Conservation (phyloP, 1,139 yeast genomes). For the Candida frijolesensis region DNA sequence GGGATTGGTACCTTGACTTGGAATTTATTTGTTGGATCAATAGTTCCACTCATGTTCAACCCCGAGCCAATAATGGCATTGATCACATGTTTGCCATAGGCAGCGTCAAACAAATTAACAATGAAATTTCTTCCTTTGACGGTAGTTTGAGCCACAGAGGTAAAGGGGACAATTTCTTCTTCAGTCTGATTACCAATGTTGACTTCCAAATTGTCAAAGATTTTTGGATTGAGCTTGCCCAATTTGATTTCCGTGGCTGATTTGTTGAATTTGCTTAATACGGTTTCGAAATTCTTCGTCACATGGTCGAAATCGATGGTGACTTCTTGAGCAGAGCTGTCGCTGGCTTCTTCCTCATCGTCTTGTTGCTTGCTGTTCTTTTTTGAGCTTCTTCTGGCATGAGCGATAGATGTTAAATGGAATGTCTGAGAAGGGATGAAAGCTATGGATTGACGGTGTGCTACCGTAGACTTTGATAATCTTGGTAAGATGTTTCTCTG, state of each 20-base stretch:
- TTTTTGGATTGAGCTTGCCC: conserved; percentile 66
- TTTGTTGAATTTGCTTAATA: conserved; percentile 56
- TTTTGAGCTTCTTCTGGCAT: conserved; percentile 19
- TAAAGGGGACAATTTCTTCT: conserved; percentile 50
- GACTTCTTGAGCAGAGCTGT: conserved; percentile 13
- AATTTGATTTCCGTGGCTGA: conserved; percentile 62
- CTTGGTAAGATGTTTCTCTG: not conserved
- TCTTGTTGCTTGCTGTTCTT: conserved; percentile 20
- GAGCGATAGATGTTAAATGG: conserved; percentile 8
- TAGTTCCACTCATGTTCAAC: conserved; percentile 77
- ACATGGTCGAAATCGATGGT: conserved; percentile 43
- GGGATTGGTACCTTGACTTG: conserved; percentile 76
- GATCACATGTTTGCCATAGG: conserved; percentile 64
- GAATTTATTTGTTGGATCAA: conserved; percentile 71
- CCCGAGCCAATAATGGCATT: conserved; percentile 70
- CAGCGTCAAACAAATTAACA: conserved; percentile 84
- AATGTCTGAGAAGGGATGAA: not conserved
- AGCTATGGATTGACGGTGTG: not conserved
- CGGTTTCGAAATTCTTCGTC: conserved; percentile 47
- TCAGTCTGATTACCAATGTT: conserved; percentile 30
- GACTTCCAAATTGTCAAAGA: conserved; percentile 64
- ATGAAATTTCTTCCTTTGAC: conserved; percentile 69
- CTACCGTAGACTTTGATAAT: not conserved
- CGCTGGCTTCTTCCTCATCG: conserved; percentile 21
- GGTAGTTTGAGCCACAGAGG: conserved; percentile 73